Evolutionary conservation across 441 rosid genomes (phyloP), one percentile per base, ranked within the genome.

Genomic region (Aquilaria agallochum): DNA sequence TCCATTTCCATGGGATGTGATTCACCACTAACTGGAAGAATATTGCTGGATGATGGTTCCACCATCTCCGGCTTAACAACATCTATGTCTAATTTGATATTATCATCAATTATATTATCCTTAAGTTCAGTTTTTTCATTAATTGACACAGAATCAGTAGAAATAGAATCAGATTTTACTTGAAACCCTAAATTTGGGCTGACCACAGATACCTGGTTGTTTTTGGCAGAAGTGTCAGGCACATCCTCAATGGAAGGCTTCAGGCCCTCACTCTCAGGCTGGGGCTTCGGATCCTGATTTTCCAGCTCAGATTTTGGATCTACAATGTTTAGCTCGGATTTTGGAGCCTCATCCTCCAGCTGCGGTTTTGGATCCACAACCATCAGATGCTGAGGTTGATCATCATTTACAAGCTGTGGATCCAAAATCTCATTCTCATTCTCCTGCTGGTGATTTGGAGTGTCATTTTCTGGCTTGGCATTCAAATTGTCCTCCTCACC

Each of bases 191-290:
- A 80, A 79, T 61, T 80, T 56, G 90, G 81, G 96, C 78, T 95
- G 89, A 92, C 99, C 91, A 87, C 97, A 78, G 97, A 83, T 92
- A 95, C 99, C 99, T 89, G 98, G 86, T 85, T 85, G 64, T 67
- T 68, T 45, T 78, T 76, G 68, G 96, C 78, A 86, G 98, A 65
- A 46, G 72, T 53, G 65, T 80, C 88, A 65, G 61, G 77, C 78
- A 59, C 12, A 73, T 81, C 85, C 68, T 81, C 74, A 47, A 57
- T 70, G 15, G 60, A 68, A 77, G 81, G 69, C 80, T 80, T 78
- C 66, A 71, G 48, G 67, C 69, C 72, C 76, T 63, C 82, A 71
- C 64, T 65, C 78, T 74, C 88, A 65, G 50, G 73, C 74, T 62
- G 77, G 59, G 61, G 53, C 74, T 73, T 80, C 56, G 63, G 42